Base-by-base conservation (phyloP, 2,329 filamentous ascomycete genomes). In the Ustulina deusta region DNA sequence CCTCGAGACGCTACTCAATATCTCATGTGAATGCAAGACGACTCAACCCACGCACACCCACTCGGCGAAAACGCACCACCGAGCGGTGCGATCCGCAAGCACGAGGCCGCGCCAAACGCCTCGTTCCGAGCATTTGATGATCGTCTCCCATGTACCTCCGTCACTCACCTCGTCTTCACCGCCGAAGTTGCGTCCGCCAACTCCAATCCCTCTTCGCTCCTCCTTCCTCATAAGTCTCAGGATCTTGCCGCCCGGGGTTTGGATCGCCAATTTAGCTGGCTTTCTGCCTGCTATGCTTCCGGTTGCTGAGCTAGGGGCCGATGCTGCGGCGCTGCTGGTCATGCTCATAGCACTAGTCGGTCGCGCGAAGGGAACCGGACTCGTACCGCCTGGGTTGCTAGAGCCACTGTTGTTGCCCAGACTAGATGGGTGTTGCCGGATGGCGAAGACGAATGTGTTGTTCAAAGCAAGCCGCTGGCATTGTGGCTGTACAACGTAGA, bases 391-490 rank as follows among this genome's bases (percentile, higher is more conserved):
- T 2, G 82, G 81, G 68, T 85, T 85, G 55, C 82, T 83, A 6
- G 83, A 10, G 80, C 82, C 6, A 61, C 65, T 63, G 66, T 75
- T 78, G 48, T 75, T 78, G 48, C 69, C 76, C 0, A 76, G 71
- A 0, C 79, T 69, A 0, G 93, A 91, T 0, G 94, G 93, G 77
- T 99, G 94, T 77, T 99, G 96, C 52, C 96, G 92, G 68, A 99
- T 92, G 61, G 92, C 92, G 79, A 99, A 99, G 32, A 99, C 95
- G 77, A 97, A 99, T 0, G 96, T 99, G 78, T 99, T 98, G 83
- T 98, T 97, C 63, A 97, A 85, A 1, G 93, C 94, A 32, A 99
- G 84, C 29, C 90, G 89, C 71, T 91, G 87, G 78, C 96, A 99
- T 79, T 99, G 97, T 1, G 97, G 96, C 77, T 98, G 96, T 51